Base-by-base conservation (phyloP, 1,284 basidiomycete species). In the Microbotryum saponariae region DNA sequence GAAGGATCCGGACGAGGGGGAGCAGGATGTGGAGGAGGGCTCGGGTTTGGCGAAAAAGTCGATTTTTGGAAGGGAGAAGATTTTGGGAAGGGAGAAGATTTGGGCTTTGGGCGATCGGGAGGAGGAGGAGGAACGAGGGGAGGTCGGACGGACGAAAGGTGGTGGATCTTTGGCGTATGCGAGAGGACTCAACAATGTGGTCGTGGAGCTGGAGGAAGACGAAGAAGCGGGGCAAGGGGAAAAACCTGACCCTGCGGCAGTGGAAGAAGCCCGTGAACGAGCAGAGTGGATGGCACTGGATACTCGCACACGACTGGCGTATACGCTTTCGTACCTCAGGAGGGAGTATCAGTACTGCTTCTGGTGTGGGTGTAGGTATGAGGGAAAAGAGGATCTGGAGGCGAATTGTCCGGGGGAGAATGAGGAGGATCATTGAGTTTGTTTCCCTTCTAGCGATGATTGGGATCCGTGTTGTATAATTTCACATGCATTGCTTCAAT, bases 361-460 rank as follows among this genome's bases (percentile, higher is more conserved):
- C 74, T 91, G 88, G 87, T 91, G 89, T 73, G 89, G 89, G 10
- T 82, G 84, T 7, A 80, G 83, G 69, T 91, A 90, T 73, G 78
- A 81, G 21, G 78, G 80, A 65, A 73, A 75, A 14, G 80, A 82
- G 29, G 86, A 89, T 59, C 77, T 91, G 77, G 77, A 77, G 58
- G 74, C 72, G 48, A 79, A 84, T 59, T 91, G 89, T 74, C 89
- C 89, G 4, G 89, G 89, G 3, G 73, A 78, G 45, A 81, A 82
- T 46, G 89, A 91, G 74, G 86, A 88, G 42, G 82, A 82, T 58
- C 89, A 91, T 42, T 72, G 55, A 54, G 16, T 16, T 12, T 42
- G 14, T 60, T 62, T 31, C 10, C 31, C 45, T 60, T 64, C 64
- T 21, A 18, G 5, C 1, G n/a, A 9, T 47, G 48, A 18, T 42